Percentiles rank a stretch among this genome's conserved stretches.
Conservation (phyloP, 2,329 filamentous ascomycete species). For the Pestalotiopsis sp. region DNA sequence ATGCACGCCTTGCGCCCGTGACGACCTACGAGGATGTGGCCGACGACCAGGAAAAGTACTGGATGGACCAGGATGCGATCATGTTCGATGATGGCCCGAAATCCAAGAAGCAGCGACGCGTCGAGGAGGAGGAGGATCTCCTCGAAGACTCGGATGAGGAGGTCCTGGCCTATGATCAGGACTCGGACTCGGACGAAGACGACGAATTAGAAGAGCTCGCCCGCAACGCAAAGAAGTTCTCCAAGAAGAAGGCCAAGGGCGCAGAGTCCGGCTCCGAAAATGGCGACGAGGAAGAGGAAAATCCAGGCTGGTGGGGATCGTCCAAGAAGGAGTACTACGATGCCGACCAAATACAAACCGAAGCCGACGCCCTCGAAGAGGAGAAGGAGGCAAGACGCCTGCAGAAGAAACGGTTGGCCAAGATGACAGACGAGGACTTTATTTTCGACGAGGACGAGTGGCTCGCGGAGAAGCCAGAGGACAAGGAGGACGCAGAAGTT, state of each 20-base stretch:
- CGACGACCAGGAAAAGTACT: constrained; percentile 93
- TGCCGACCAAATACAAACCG: constrained; percentile 64
- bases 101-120: constrained; percentile 74
- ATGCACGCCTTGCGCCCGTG: constrained; percentile 64
- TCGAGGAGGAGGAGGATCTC: constrained; percentile 66
- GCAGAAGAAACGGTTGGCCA: constrained; percentile 87
- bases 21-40: constrained; percentile 81
- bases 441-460: constrained; percentile 90
- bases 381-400: constrained; percentile 86
- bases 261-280: constrained; percentile 32
- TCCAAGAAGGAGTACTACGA: constrained; percentile 92
- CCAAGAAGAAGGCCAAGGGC: constrained; percentile 28
- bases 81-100: constrained; percentile 80
- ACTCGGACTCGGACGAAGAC: constrained; percentile 39
- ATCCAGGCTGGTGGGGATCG: constrained; percentile 80
- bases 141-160: constrained; percentile 67
- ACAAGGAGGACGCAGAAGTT: constrained; percentile 50
- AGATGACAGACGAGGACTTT: constrained; percentile 91
- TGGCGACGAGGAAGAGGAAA: constrained; percentile 56
- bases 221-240: constrained; percentile 24
- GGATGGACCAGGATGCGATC: constrained; percentile 84
- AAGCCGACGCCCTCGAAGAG: constrained; percentile 75
- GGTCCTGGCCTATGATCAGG: constrained; percentile 52
- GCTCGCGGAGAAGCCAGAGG: constrained; percentile 60
- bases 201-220: constrained; percentile 54